Evolutionary conservation across 2,329 filamentous ascomycete species (phyloP), one percentile per base, ranked within the genome.

Genomic region (Drechmeria coniospora): DNA sequence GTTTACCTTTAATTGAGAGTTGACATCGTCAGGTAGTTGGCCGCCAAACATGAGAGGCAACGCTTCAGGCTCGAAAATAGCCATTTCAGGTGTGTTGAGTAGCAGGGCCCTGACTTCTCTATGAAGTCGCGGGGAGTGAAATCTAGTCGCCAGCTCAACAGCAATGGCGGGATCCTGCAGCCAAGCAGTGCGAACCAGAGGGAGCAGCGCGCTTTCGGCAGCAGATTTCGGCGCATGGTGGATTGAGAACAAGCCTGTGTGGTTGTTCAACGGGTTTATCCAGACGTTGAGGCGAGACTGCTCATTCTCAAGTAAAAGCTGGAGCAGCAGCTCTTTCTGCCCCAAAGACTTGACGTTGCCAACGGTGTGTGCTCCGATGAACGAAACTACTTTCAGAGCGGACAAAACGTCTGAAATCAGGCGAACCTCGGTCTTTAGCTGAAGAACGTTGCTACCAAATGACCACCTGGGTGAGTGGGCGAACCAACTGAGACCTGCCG

Each of bases 401-500:
- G 56, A 50, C 26, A 76, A 60, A 20, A 94, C 74, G 46, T 94
- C 84, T 6, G 67, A 65, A 21, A 95, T 66, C 12, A 93, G 60
- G 38, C 79, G 78, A 19, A 83, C 72, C 53, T 99, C 90, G 0
- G 92, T 87, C 58, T 92, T 95, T 28, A 95, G 63, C 48, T 98
- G 90, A 11, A 98, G 58, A 26, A 81, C 70, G 47, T 94, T 98
- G 42, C 87, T 90, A 31, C 90, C 90, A 52, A 90, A 95, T 0
- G 90, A 92, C 87, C 90, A 98, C 39, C 74, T 72, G 10, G 86
- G 82, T 5, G 81, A 61, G 38, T 75, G 70, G 21, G 65, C 71
- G 53, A 98, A 99, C 92, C 92, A 98, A 35, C 68, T 74, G 18
- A 99, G 60, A 10, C 74, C 86, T 17, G 83, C 84, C 5, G 83